Evolutionary conservation across 1,139 yeast species (phyloP).

Genomic region (Ogataea hybrid): DNA sequence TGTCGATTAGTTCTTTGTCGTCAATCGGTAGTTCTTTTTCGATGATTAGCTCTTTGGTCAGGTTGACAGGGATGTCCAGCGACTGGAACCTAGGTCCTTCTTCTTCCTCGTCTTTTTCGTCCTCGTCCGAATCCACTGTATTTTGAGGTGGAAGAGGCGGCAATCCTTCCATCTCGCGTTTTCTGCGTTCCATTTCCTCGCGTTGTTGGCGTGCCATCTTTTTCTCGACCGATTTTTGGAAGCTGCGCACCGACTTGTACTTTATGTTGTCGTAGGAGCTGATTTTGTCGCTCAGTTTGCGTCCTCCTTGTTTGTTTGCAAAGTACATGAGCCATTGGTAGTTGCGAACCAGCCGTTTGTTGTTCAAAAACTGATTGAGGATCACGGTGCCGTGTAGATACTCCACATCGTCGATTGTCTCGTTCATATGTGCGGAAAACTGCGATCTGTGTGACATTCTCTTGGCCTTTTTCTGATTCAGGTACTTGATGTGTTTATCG

Average conservation of each 20-base stretch:
- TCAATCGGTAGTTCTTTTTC: constrained; percentile 28
- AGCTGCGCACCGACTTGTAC: constrained; percentile 19
- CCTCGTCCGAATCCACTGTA: neutral
- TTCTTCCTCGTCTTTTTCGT: constrained; percentile 14
- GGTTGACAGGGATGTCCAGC: constrained; percentile 18
- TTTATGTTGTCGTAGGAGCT: constrained; percentile 14
- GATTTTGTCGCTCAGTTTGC: constrained; percentile 16
- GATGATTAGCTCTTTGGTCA: constrained; percentile 26
- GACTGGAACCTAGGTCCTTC: constrained; percentile 18
- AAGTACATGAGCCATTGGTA: constrained; percentile 33
- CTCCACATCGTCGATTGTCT: constrained; percentile 33
- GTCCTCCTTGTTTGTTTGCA: constrained; percentile 26
- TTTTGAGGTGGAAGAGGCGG: neutral
- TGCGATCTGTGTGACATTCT: constrained; percentile 24
- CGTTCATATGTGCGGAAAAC: constrained; percentile 25
- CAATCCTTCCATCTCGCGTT: constrained; percentile 12
- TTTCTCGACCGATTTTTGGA: constrained; percentile 18
- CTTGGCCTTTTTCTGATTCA: constrained; percentile 25
- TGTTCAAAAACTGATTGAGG: constrained; percentile 32
- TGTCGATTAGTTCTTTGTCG: constrained; percentile 23
- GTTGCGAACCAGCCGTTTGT: constrained; percentile 31
- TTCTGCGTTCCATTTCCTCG: constrained; percentile 15
- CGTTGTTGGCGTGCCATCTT: constrained; percentile 15
- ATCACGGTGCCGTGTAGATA: constrained; percentile 34
- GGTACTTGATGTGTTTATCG: constrained; percentile 23